phyloP scores from a whole-genome alignment of 768 basidiomycete genomes.

The Leccinum variicolor region DNA sequence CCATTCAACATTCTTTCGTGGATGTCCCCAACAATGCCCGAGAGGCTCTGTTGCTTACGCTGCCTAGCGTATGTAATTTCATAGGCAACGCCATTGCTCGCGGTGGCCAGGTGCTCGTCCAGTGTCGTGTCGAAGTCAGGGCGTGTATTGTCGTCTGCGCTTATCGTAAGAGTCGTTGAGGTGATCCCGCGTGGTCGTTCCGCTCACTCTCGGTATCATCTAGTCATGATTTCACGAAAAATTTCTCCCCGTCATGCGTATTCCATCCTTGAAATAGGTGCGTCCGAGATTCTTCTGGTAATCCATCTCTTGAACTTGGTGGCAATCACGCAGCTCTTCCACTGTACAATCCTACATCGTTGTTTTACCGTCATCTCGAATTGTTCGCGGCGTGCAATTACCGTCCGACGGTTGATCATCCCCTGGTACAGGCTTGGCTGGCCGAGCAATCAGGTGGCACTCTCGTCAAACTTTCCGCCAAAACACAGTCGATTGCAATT shows the following conservation, averaged over 20 bases:
- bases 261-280: slow-evolving; percentile 42
- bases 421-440: slow-evolving; percentile 40
- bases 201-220: neutral
- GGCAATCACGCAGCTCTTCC: slow-evolving; percentile 40
- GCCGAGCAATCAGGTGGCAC: slow-evolving; percentile 25
- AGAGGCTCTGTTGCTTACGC: slow-evolving; percentile 41
- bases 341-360: slow-evolving; percentile 47
- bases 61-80: slow-evolving; percentile 46
- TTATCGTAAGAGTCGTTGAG: slow-evolving; percentile 39
- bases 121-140: slow-evolving; percentile 50
- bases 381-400: slow-evolving; percentile 42
- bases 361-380: slow-evolving; percentile 47
- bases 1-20: slow-evolving; percentile 40
- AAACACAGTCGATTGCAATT: slow-evolving; percentile 10
- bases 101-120: slow-evolving; percentile 50
- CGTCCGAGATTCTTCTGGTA: neutral
- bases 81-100: slow-evolving; percentile 39
- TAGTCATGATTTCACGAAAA: slow-evolving; percentile 47
- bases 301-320: neutral
- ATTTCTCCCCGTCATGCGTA: slow-evolving; percentile 40
- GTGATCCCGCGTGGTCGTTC: neutral
- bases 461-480: slow-evolving; percentile 10
- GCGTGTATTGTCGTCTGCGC: slow-evolving; percentile 53
- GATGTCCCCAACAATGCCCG: slow-evolving; percentile 37
- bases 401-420: slow-evolving; percentile 38